Percentiles rank a stretch among this genome's conserved stretches.
These are phyloP conservation scores for Scytalidium sp. DNA, from an alignment of 2,329 filamentous ascomycete genomes.

Conservation along the genomic window DNA sequence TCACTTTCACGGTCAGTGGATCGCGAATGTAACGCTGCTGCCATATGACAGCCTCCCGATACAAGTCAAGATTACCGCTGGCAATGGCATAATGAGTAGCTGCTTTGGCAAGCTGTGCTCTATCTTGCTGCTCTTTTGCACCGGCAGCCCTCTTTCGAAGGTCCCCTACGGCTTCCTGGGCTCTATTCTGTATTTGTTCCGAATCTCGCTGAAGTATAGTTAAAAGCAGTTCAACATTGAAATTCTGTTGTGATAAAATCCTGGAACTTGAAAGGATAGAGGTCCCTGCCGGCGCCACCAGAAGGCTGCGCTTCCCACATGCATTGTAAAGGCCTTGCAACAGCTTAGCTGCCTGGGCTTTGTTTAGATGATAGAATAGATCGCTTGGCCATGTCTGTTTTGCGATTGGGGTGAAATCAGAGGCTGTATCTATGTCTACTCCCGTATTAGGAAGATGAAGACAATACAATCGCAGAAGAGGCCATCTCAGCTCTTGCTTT, in stretches of 20 bases:
- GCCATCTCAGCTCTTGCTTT: conserved; percentile 8
- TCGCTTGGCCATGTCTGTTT: conserved; percentile 9
- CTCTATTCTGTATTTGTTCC: conserved; percentile 3
- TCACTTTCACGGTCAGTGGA: conserved; percentile 22
- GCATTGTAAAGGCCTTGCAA: conserved; percentile 5
- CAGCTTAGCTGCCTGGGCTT: conserved; percentile 7
- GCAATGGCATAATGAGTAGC: conserved; percentile 28
- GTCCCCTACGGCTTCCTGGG: conserved; percentile 7
- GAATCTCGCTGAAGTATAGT: conserved; percentile 7
- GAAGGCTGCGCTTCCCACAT: conserved; percentile 6
- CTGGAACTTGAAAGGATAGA: conserved; percentile 7
- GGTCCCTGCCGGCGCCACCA: not conserved
- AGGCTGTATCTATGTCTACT: conserved; percentile 9
- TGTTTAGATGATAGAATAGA: conserved; percentile 8
- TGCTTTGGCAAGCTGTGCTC: conserved; percentile 26
- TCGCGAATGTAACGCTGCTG: conserved; percentile 34
- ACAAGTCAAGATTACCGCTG: conserved; percentile 28
- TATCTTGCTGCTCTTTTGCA: conserved; percentile 22
- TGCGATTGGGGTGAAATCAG: conserved; percentile 7
- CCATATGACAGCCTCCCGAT: conserved; percentile 31
- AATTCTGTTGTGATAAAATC: conserved; percentile 3
- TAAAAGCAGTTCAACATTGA: conserved; percentile 10
- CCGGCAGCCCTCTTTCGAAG: conserved; percentile 12
- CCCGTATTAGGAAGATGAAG: conserved; percentile 10
- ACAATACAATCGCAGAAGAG: conserved; percentile 11